Conservation (phyloP, 805 yeast species). For the Metschnikowia lochheadii region DNA sequence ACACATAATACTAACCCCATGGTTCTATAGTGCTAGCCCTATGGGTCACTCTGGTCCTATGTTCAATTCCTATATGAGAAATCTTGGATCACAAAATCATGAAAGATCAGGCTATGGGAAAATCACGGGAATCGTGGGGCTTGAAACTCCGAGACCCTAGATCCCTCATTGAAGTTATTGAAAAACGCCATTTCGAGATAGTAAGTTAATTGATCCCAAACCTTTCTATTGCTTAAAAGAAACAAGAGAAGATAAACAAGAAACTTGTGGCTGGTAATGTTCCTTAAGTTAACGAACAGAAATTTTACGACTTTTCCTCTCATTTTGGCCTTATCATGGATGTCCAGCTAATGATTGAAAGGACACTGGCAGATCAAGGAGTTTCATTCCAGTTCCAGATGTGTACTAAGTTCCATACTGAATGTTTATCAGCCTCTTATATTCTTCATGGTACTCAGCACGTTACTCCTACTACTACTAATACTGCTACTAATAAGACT, state of each 20-base stretch:
- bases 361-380: conserved; percentile 88
- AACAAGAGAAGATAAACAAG: conserved; percentile 93
- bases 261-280: conserved; percentile 97
- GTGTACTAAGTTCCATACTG: too few relatives aligned
- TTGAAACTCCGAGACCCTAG: conserved; percentile 77
- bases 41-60: too few relatives aligned
- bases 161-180: conserved; percentile 81
- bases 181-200: conserved; percentile 83
- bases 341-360: conserved; percentile 96
- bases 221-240: conserved; percentile 96
- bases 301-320: conserved; percentile 79
- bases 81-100: conserved; percentile 85
- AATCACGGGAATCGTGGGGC: conserved; percentile 93
- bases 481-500: too few relatives aligned
- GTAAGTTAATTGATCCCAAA: conserved; percentile 94
- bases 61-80: conserved; percentile 40
- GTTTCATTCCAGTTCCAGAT: too few relatives aligned
- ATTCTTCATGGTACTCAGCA: too few relatives aligned
- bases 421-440: too few relatives aligned
- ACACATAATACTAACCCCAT: too few relatives aligned
- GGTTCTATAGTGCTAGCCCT: too few relatives aligned
- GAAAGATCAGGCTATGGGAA: conserved; percentile 83
- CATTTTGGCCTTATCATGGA: conserved; percentile 89
- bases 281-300: conserved; percentile 86
- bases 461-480: too few relatives aligned